Evolutionary conservation across 805 yeast species (phyloP).

Genomic region (Saccharomycopsis sp.): DNA sequence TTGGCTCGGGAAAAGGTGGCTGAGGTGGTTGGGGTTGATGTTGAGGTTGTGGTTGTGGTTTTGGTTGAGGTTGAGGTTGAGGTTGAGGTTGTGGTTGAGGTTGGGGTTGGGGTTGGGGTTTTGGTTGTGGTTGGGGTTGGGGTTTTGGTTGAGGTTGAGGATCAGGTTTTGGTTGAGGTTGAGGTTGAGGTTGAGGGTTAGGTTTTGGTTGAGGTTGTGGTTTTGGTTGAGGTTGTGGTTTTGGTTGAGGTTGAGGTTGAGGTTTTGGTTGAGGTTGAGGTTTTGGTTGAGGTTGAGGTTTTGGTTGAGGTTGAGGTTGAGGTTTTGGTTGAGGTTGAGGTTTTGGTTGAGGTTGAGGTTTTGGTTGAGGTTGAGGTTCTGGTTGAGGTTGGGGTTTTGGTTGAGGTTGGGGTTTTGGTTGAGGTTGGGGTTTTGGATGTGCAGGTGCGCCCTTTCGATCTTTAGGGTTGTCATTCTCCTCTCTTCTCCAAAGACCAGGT

Average conservation of each 20-base stretch:
- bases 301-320: neutral
- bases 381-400: neutral
- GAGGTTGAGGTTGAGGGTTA: too few relatives aligned
- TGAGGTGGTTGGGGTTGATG: neutral
- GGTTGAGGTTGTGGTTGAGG: neutral
- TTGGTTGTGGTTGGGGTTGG: neutral
- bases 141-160: neutral
- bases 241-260: neutral
- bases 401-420: neutral
- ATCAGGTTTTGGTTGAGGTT: too few relatives aligned
- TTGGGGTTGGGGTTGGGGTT: neutral
- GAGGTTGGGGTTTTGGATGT: neutral
- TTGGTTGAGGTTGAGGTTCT: neutral
- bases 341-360: neutral
- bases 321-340: neutral
- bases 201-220: neutral
- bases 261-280: neutral
- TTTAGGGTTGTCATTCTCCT: neutral
- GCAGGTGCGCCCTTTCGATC: neutral
- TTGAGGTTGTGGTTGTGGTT: neutral
- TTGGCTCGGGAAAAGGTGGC: neutral
- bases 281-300: neutral
- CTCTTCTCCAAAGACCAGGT: neutral
- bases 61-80: constrained; percentile 2
- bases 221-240: neutral